Evolutionary conservation across 441 rosid species (phyloP).

Genomic region (Monsonia emarginata): DNA sequence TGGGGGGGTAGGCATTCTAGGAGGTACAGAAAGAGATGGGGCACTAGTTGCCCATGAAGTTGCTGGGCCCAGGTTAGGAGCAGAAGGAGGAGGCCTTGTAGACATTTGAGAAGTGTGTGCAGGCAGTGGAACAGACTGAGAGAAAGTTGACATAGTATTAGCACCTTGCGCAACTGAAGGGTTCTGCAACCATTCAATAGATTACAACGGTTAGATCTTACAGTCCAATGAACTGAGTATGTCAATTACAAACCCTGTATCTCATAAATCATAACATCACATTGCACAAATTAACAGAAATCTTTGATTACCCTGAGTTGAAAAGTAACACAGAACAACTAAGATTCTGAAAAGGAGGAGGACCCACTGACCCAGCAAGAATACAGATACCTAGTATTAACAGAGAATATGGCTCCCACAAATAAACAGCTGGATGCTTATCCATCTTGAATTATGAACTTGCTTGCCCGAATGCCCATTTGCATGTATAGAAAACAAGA

Average conservation of each 20-base stretch:
- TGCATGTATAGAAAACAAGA: too few relatives aligned
- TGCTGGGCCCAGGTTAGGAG: constrained; percentile 27
- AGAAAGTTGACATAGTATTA: constrained; percentile 24
- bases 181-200: constrained; percentile 28
- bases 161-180: constrained; percentile 26
- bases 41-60: constrained; percentile 26
- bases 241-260: background rate
- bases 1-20: constrained; percentile 36
- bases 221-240: constrained; percentile 1
- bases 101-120: constrained; percentile 29
- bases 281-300: background rate
- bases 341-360: too few relatives aligned
- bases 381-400: too few relatives aligned
- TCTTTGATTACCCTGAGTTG: background rate
- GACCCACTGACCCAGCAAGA: too few relatives aligned
- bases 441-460: too few relatives aligned
- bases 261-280: background rate
- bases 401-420: too few relatives aligned
- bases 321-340: background rate
- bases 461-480: too few relatives aligned
- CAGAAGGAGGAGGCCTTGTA: constrained; percentile 18
- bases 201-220: constrained; percentile 9
- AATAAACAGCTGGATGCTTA: too few relatives aligned
- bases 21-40: constrained; percentile 33
- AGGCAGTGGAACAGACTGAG: constrained; percentile 35